phyloP scores from a whole-genome alignment of 2,329 filamentous ascomycete species.

The Fusarium falciforme region DNA sequence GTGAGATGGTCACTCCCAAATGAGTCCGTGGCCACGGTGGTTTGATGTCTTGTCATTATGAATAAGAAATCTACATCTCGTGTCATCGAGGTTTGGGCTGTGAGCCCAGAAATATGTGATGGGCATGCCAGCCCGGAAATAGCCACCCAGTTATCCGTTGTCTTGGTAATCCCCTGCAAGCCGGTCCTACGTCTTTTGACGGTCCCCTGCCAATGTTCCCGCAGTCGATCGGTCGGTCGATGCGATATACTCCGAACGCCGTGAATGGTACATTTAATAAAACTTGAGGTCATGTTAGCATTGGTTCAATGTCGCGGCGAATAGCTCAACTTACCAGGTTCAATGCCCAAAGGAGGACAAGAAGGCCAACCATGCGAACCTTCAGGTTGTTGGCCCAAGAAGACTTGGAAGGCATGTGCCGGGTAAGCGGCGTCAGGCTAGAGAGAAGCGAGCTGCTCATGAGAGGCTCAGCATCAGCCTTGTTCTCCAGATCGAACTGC shows the following conservation, averaged over 20 bases:
- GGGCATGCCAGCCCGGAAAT: not conserved
- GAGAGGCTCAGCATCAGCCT: conserved; percentile 31
- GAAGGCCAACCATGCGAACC: conserved; percentile 27
- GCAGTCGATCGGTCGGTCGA: not conserved
- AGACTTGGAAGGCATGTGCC: conserved; percentile 32
- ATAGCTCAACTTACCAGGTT: conserved; percentile 23
- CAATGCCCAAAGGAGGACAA: conserved; percentile 32
- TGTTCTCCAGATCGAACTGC: conserved; percentile 25
- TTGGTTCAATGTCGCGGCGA: not conserved
- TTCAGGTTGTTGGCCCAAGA: conserved; percentile 34
- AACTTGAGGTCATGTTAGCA: conserved; percentile 15
- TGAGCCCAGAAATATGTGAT: not conserved
- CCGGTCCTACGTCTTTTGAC: not conserved
- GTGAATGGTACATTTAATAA: conserved; percentile 20
- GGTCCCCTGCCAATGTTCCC: conserved; percentile 2
- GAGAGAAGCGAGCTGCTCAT: conserved; percentile 24
- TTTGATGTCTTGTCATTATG: conserved; percentile 26
- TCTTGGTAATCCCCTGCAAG: not conserved
- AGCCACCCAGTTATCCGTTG: not conserved
- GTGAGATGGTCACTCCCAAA: not conserved
- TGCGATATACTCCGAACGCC: conserved; percentile 33
- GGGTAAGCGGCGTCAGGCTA: conserved; percentile 6
- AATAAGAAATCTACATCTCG: conserved; percentile 33
- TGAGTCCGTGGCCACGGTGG: not conserved
- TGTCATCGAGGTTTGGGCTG: conserved; percentile 21